These are phyloP conservation scores for Mycena citricolor DNA, from an alignment of 1,284 basidiomycete genomes.

Conservation along the genomic window DNA sequence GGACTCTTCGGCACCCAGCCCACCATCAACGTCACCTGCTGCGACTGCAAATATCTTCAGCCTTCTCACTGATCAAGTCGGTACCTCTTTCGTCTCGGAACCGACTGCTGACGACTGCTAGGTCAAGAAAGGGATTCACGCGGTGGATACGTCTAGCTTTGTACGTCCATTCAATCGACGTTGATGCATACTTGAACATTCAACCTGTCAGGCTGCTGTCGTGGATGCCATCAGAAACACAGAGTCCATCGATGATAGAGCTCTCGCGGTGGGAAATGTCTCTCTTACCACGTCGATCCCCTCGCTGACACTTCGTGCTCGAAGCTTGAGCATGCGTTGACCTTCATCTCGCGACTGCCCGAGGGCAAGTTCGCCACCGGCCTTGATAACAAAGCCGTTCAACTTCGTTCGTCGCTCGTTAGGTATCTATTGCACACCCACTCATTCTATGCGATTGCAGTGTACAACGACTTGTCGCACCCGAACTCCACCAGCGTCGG, in stretches of 20 bases:
- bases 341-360: conserved; percentile 60
- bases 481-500: conserved; percentile 70
- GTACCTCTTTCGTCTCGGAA: conserved; percentile 4
- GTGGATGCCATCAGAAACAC: conserved; percentile 58
- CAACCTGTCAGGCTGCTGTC: conserved; percentile 43
- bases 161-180: conserved; percentile 31
- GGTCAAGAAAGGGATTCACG: conserved; percentile 45
- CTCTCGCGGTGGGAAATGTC: conserved; percentile 33
- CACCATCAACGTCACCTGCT: conserved; percentile 6
- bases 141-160: conserved; percentile 41
- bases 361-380: conserved; percentile 45
- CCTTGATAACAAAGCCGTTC: conserved; percentile 55
- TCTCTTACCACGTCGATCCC: neutral
- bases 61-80: conserved; percentile 46
- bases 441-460: conserved; percentile 33
- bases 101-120: conserved; percentile 24
- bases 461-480: conserved; percentile 78
- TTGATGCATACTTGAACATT: neutral
- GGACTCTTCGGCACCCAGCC: neutral
- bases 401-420: conserved; percentile 46
- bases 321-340: conserved; percentile 69
- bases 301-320: neutral
- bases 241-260: conserved; percentile 65
- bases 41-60: conserved; percentile 37
- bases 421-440: too few relatives aligned